Evolutionary conservation across 2,329 filamentous ascomycete species (phyloP).

Genomic region (Diaporthe eres): DNA sequence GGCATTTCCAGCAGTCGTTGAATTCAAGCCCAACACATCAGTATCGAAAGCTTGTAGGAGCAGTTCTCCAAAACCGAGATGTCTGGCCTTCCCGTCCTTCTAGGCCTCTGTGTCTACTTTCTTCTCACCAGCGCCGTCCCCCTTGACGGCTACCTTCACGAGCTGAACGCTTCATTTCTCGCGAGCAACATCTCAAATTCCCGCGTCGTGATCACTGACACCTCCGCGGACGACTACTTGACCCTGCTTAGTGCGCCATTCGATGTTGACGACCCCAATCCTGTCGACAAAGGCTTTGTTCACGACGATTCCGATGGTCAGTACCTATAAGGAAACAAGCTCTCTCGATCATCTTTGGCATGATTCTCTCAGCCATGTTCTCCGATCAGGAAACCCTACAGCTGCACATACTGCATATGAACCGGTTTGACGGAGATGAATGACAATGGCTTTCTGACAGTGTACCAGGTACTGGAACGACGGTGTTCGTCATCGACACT

Average conservation of each 20-base stretch:
- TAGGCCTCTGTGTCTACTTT: not conserved
- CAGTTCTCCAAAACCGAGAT: not conserved
- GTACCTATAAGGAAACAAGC: not conserved
- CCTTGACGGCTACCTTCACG: too few relatives aligned
- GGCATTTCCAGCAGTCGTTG: not conserved
- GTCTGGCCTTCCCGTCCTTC: not conserved
- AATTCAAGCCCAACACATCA: not conserved
- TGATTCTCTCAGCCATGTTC: not conserved
- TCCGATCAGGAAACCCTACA: not conserved
- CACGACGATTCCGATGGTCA: conserved; percentile 4
- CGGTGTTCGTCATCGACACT: not conserved
- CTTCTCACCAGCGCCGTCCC: not conserved
- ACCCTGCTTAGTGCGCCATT: not conserved
- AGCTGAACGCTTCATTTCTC: not conserved
- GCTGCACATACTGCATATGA: not conserved
- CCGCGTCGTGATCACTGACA: not conserved
- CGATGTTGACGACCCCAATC: not conserved
- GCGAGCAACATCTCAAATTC: not conserved
- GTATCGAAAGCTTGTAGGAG: not conserved
- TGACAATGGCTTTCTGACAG: not conserved
- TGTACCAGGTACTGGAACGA: not conserved
- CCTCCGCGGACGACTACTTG: not conserved
- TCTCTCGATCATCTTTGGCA: not conserved
- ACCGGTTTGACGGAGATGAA: not conserved
- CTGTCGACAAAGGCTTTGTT: not conserved